A percentile compares a stretch with the other conserved stretches of the same genome.
These are phyloP conservation scores for Fraxinus dipetala DNA, from an alignment of 305 asterid species.

Conservation along the genomic window DNA sequence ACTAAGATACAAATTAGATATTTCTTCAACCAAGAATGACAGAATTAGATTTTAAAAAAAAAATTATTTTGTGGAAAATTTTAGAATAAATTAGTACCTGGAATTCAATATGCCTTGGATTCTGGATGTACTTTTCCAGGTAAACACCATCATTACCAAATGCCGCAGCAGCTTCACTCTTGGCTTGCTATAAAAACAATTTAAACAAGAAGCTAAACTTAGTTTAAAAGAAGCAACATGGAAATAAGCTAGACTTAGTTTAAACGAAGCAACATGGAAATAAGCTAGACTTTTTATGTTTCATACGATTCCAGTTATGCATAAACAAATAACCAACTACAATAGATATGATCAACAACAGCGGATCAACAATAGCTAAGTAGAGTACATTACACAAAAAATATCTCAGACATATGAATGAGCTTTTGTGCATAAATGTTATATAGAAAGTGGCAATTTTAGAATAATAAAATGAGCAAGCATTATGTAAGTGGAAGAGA, in stretches of 20 bases:
- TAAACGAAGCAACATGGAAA: slow-evolving; percentile 16
- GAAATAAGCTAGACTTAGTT: slow-evolving; percentile 10
- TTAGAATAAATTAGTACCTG: slow-evolving; percentile 52
- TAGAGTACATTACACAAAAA: neutral
- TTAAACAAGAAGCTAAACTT: slow-evolving; percentile 15
- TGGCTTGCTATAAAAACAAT: slow-evolving; percentile 68
- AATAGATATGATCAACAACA: slow-evolving; percentile 14
- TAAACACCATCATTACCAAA: slow-evolving; percentile 98
- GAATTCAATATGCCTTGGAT: slow-evolving; percentile 97
- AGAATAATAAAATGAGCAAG: slow-evolving; percentile 4
- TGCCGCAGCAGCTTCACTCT: slow-evolving; percentile 98
- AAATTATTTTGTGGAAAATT: neutral
- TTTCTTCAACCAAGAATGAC: neutral
- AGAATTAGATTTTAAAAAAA: neutral
- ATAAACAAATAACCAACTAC: slow-evolving; percentile 18
- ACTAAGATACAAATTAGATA: neutral
- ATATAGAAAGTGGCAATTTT: neutral
- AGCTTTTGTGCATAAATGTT: slow-evolving; percentile 10
- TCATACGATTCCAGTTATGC: neutral
- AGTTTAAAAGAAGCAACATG: slow-evolving; percentile 18
- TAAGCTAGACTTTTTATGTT: neutral
- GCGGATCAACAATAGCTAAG: slow-evolving; percentile 8
- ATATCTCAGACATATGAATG: slow-evolving; percentile 10
- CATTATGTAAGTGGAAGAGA: slow-evolving; percentile 10
- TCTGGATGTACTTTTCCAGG: slow-evolving; percentile 84